phyloP scores from a whole-genome alignment of 225 moss, liverwort and hornwort species.

The Climacium dendroides region DNA sequence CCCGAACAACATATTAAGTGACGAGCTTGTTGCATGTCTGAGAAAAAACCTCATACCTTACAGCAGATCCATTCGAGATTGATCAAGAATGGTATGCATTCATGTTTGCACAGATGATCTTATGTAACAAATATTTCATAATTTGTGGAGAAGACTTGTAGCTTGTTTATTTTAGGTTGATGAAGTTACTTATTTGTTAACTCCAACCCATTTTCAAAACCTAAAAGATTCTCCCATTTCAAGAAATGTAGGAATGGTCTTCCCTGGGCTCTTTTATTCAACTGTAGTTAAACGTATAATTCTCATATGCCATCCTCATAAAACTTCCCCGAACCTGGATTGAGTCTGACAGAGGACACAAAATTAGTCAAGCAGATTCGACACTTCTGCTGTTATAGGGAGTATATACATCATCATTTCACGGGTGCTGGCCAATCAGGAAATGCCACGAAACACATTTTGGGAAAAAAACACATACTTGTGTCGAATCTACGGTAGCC shows the following conservation, averaged over 20 bases:
- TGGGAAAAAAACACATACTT: too few species aligned
- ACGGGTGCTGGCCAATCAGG: background rate
- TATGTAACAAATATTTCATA: background rate
- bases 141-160: background rate
- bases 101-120: background rate
- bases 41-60: too few species aligned
- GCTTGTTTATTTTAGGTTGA: background rate
- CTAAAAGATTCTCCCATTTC: background rate
- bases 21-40: too few species aligned
- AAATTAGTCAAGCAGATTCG: background rate
- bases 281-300: background rate
- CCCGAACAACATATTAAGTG: too few species aligned
- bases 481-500: background rate
- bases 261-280: background rate
- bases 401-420: background rate
- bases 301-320: background rate
- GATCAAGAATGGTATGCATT: background rate
- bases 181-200: background rate
- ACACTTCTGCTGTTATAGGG: background rate
- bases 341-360: background rate
- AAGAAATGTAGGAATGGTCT: background rate
- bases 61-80: background rate
- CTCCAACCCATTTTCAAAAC: background rate
- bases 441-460: background rate
- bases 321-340: background rate